Conservation (phyloP, 768 basidiomycete species). For the Hemileccinum impolitum region DNA sequence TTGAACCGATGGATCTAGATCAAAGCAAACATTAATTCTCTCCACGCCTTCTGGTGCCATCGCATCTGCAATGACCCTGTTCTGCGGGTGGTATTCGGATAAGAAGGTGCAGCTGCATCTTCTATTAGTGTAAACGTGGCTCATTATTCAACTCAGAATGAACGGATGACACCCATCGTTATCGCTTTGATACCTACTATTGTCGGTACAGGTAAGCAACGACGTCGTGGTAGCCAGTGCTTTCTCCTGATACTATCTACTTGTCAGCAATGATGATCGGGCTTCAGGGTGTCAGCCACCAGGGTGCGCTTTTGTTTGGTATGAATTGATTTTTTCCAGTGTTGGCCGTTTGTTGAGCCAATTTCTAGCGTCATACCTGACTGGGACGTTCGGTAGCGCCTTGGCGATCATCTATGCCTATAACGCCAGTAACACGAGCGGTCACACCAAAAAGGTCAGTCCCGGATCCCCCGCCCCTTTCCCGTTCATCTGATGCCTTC, state of each 20-base stretch:
- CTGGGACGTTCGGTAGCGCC: slow-evolving; percentile 57
- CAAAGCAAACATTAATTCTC: slow-evolving; percentile 58
- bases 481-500: background rate
- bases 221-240: background rate
- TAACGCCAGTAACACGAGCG: slow-evolving; percentile 61
- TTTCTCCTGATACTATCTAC: background rate
- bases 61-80: slow-evolving; percentile 35
- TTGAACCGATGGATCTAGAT: slow-evolving; percentile 31
- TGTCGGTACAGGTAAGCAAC: slow-evolving; percentile 44
- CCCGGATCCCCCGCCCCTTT: background rate
- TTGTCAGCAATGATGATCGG: slow-evolving; percentile 49
- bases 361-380: slow-evolving; percentile 44
- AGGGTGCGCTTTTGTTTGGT: slow-evolving; percentile 58
- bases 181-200: slow-evolving; percentile 58
- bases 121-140: too few relatives aligned
- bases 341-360: background rate
- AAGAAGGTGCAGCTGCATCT: slow-evolving; percentile 41
- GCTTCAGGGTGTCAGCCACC: slow-evolving; percentile 44
- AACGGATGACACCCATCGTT: slow-evolving; percentile 60
- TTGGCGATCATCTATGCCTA: slow-evolving; percentile 61
- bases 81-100: slow-evolving; percentile 66
- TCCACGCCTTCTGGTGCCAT: slow-evolving; percentile 51
- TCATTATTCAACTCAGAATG: slow-evolving; percentile 34
- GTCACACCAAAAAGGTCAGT: slow-evolving; percentile 59
- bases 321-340: slow-evolving; percentile 1